Conservation (phyloP, 768 basidiomycete species). For the Boletus subcaerulescens region DNA sequence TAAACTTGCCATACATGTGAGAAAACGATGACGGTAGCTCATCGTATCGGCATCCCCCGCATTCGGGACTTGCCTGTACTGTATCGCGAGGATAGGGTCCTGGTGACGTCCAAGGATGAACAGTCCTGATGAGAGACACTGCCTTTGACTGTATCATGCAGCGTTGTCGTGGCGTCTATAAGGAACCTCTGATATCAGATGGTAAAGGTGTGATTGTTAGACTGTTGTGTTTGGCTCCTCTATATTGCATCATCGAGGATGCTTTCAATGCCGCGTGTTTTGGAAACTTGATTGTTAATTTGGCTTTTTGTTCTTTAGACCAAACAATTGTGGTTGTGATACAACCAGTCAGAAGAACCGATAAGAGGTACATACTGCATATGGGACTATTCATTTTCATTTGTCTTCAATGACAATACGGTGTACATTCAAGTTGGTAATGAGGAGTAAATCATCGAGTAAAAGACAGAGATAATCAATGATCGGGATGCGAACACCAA, state of each 20-base stretch:
- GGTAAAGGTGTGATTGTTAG: background rate
- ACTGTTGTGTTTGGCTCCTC: background rate
- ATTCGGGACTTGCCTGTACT: background rate
- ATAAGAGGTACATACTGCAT: no score
- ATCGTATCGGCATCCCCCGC: background rate
- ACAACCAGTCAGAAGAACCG: no score
- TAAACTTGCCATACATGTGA: background rate
- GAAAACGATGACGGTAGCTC: background rate
- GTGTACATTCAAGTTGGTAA: no score
- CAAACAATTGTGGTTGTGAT: no score
- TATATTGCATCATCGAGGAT: background rate
- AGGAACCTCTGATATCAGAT: background rate
- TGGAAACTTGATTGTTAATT: background rate
- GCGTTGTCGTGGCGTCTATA: background rate
- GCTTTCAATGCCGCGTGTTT: background rate
- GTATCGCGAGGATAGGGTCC: background rate
- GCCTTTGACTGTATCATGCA: background rate
- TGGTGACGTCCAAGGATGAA: background rate
- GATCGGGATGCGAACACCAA: background rate
- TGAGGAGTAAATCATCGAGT: no score
- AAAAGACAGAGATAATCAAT: background rate
- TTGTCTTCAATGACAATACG: no score
- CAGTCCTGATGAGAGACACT: slow-evolving; percentile 1
- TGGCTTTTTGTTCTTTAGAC: background rate
- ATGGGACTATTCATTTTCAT: no score